A percentile compares a stretch with the other conserved stretches of the same genome.
Evolutionary conservation across 495 filamentous ascomycete species (phyloP).

Genomic region (Viridothelium virens): DNA sequence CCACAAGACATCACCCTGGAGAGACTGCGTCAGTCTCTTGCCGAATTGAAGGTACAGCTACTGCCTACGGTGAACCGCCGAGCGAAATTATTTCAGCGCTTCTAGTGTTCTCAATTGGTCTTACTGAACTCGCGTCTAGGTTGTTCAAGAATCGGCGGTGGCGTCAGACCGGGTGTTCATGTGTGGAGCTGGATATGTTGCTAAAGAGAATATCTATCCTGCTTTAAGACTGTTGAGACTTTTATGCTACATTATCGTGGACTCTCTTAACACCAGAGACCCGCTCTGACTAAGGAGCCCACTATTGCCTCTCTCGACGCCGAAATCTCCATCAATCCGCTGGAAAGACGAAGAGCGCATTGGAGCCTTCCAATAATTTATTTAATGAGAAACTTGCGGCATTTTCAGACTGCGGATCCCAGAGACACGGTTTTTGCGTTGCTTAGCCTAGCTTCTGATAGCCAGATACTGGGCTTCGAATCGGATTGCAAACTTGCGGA

Average conservation of each 20-base stretch:
- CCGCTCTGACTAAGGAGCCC: not conserved
- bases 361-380: no score
- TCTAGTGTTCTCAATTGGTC: not conserved
- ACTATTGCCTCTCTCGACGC: not conserved
- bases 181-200: not conserved
- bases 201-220: not conserved
- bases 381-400: no score
- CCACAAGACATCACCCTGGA: not conserved
- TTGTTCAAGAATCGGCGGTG: slow-evolving; percentile 18
- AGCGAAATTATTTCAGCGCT: not conserved
- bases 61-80: not conserved
- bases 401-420: no score
- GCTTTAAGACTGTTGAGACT: not conserved
- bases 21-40: not conserved
- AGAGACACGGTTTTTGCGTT: no score
- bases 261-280: not conserved
- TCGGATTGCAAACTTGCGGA: no score
- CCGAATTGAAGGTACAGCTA: not conserved
- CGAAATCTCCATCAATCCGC: not conserved
- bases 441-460: no score
- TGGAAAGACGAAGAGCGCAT: no score
- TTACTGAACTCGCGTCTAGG: slow-evolving; percentile 18
- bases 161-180: not conserved
- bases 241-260: not conserved
- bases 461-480: no score